phyloP scores from a whole-genome alignment of 306 rosid genomes.

The Calophaca sinica region DNA sequence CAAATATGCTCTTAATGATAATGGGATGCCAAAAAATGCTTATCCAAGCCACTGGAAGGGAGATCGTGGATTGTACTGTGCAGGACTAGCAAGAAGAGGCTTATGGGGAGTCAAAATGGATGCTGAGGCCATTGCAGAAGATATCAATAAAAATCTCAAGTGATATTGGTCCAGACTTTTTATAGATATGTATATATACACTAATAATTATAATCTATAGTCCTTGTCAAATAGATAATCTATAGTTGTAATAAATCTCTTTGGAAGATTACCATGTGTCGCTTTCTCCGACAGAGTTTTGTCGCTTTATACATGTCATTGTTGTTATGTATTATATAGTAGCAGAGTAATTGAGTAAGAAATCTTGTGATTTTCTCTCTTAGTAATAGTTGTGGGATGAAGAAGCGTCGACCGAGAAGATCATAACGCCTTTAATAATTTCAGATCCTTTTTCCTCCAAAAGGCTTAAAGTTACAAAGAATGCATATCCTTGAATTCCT shows the following conservation, averaged over 20 bases:
- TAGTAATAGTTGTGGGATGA: constrained; percentile 43
- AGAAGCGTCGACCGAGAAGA: constrained; percentile 64
- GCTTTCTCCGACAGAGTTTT: no score
- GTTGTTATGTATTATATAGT: no score
- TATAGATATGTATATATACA: no score
- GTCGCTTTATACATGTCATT: no score
- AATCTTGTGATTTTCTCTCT: constrained; percentile 63
- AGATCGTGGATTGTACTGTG: constrained; percentile 61
- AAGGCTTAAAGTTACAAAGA: constrained; percentile 55
- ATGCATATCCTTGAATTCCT: constrained; percentile 63
- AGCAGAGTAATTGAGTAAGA: constrained; percentile 53
- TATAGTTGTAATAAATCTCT: no score
- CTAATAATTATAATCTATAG: no score
- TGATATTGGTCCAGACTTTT: no score
- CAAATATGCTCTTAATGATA: constrained; percentile 41
- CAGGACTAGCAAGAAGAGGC: constrained; percentile 64
- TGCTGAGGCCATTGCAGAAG: constrained; percentile 53
- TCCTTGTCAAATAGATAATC: no score
- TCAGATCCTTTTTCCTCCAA: constrained; percentile 51
- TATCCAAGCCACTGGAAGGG: constrained; percentile 70
- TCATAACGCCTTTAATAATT: constrained; percentile 60
- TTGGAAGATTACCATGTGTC: no score
- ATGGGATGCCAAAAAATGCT: constrained; percentile 60
- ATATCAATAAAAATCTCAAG: constrained; percentile 42
- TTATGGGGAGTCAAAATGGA: constrained; percentile 59